Percentiles rank a stretch among this genome's conserved stretches.
Conservation (phyloP, 2,329 filamentous ascomycete species). For the Xylaria digitata region DNA sequence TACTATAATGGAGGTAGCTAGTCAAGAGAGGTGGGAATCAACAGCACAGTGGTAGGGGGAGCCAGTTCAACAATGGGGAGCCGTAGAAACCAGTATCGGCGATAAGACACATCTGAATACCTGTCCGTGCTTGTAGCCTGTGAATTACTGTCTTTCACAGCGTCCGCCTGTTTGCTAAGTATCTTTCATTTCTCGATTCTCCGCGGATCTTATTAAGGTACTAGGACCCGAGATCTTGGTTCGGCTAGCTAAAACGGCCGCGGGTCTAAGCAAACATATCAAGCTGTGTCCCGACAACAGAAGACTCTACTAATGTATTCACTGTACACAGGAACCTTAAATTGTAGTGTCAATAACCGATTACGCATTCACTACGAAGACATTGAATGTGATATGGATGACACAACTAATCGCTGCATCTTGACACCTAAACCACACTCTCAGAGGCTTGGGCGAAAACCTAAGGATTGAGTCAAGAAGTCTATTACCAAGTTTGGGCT, state of each 20-base stretch:
- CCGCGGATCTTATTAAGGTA: background rate
- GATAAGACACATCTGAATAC: background rate
- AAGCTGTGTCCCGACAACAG: background rate
- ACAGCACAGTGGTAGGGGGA: background rate
- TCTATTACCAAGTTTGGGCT: too few relatives aligned
- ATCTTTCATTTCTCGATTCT: background rate
- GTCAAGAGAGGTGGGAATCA: background rate
- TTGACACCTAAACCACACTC: background rate
- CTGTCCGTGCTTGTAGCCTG: constrained; percentile 4
- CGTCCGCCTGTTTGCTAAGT: constrained; percentile 8
- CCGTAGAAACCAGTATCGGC: background rate
- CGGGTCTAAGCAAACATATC: background rate
- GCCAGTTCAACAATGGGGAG: background rate
- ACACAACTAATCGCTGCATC: background rate
- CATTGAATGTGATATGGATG: too few relatives aligned
- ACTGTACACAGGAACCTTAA: background rate
- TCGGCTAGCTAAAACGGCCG: background rate
- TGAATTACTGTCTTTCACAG: background rate
- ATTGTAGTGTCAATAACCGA: too few relatives aligned
- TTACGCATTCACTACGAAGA: background rate
- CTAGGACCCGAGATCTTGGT: background rate
- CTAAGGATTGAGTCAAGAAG: too few relatives aligned
- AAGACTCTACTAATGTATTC: background rate
- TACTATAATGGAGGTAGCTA: background rate
- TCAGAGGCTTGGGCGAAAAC: background rate